A percentile compares a stretch with the other conserved stretches of the same genome.
These are phyloP conservation scores for Penicillium coffeae DNA, from an alignment of 495 filamentous ascomycete species.

Conservation along the genomic window DNA sequence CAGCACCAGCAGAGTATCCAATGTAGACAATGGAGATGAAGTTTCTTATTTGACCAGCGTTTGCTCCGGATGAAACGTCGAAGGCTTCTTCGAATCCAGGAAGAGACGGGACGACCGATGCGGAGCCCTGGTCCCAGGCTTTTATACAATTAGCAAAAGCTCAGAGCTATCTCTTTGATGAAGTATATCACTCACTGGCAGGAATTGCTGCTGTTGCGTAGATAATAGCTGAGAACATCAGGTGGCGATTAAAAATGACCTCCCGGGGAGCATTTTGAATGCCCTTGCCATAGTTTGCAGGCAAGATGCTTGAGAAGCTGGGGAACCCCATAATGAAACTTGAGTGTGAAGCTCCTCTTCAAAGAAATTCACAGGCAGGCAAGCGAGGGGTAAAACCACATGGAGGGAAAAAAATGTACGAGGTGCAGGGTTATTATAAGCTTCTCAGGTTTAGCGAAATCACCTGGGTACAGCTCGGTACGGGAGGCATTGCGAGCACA, in stretches of 20 bases:
- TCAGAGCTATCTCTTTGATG: not conserved
- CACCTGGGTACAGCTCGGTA: no score
- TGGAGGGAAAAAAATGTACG: not conserved
- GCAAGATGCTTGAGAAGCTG: not conserved
- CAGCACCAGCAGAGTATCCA: conserved; percentile 13
- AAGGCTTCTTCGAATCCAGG: conserved; percentile 7
- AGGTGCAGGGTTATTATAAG: not conserved
- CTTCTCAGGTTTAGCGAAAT: not conserved
- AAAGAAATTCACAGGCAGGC: no score
- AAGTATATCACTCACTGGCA: conserved; percentile 2
- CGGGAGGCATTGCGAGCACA: no score
- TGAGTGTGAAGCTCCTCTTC: not conserved
- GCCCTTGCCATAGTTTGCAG: not conserved
- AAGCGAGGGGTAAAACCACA: not conserved
- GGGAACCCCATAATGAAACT: not conserved
- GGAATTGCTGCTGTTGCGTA: conserved; percentile 11
- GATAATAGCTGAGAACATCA: conserved; percentile 6
- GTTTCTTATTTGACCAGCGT: conserved; percentile 8
- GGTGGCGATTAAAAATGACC: conserved; percentile 6
- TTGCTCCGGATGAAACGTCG: conserved; percentile 8
- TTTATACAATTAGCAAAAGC: not conserved
- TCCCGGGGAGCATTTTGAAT: conserved; percentile 1
- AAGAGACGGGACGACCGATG: conserved; percentile 9
- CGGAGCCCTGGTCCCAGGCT: conserved; percentile 17
- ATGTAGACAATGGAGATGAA: conserved; percentile 20